Evolutionary conservation across 805 yeast genomes (phyloP).

Genomic region (Candida montana): DNA sequence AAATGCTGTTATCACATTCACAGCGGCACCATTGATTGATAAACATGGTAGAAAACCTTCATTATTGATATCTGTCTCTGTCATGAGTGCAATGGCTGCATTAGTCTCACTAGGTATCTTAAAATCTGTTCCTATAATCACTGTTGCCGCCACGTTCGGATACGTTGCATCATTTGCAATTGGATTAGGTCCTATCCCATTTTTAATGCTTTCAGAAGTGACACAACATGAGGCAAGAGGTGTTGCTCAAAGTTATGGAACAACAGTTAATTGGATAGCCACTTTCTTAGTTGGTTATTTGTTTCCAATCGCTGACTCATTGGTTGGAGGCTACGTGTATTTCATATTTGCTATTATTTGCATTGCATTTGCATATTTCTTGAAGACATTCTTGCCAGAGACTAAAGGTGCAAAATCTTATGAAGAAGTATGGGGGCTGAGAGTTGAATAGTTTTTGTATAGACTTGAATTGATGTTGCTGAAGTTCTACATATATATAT

Average conservation of each 20-base stretch:
- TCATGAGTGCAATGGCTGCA: slow-evolving; percentile 64
- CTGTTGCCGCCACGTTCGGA: slow-evolving; percentile 59
- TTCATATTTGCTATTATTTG: slow-evolving; percentile 62
- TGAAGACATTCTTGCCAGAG: slow-evolving; percentile 56
- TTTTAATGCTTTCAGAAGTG: slow-evolving; percentile 81
- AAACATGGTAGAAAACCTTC: slow-evolving; percentile 69
- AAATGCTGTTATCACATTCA: slow-evolving; percentile 69
- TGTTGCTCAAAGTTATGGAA: slow-evolving; percentile 89
- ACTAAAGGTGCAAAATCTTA: slow-evolving; percentile 62
- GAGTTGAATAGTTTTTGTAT: slow-evolving; percentile 16
- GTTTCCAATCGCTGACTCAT: slow-evolving; percentile 67
- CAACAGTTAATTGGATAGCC: slow-evolving; percentile 85
- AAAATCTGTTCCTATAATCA: slow-evolving; percentile 36
- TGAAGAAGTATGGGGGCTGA: slow-evolving; percentile 59
- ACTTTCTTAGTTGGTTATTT: slow-evolving; percentile 76
- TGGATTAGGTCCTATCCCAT: slow-evolving; percentile 96
- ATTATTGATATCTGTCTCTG: slow-evolving; percentile 54
- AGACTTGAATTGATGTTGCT: no score
- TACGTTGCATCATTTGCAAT: slow-evolving; percentile 85
- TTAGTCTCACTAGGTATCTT: slow-evolving; percentile 65
- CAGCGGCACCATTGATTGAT: slow-evolving; percentile 74
- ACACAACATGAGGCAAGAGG: slow-evolving; percentile 76
- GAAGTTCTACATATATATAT: no score
- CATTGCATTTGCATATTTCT: slow-evolving; percentile 42
- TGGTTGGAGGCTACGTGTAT: slow-evolving; percentile 76